Base-by-base conservation (phyloP, 768 basidiomycete genomes). In the Termitomyces sp. region DNA sequence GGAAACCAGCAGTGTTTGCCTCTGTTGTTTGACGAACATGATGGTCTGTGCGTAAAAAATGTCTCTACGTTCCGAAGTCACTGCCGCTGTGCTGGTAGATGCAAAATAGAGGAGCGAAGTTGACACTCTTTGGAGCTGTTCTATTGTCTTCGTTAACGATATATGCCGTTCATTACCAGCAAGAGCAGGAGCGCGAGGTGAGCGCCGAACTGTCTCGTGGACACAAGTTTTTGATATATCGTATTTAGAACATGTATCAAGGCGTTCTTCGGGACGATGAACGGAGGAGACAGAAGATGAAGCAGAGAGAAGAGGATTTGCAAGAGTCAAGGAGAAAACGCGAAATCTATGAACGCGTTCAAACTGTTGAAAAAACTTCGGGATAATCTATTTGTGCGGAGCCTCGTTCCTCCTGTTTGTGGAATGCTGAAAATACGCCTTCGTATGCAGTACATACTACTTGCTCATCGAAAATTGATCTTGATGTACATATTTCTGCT, bases 261-360 rank as follows among this genome's bases (percentile, higher is more conserved):
- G 94, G 94, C 26, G 95, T 97, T 2, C 65, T 96, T 46, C 82
- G 85, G 51, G 94, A 97, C 67, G 95, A 98, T 65, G 89, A 85
- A 63, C 85, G 93, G 26, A 76, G 89, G 58, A 75, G 70, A 64
- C 81, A 85, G 65, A 94, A 93, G 71, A 81, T 81, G 80, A 77
- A 62, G 48, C 80, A 84, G 68, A 78, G 86, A 59, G 80, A 87
- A 67, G 80, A 77, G 57, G 87, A 83, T 0, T 70, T 86, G 23
- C 73, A 79, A 49, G 78, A 80, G 48, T 91, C 89, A 0, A 74
- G 75, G 59, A 74, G 74, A 62, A 91, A 83, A 65, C 78, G 86
- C 28, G 83, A 83, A 60, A 46, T 83, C 17, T 92, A 87, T 62
- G 90, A 89, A 70, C 70, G 71, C 35, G 68, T 73, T 41, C 79